Evolutionary conservation across 169 alveolate genomes (phyloP).

Genomic region (Plasmodium gallinaceum): DNA sequence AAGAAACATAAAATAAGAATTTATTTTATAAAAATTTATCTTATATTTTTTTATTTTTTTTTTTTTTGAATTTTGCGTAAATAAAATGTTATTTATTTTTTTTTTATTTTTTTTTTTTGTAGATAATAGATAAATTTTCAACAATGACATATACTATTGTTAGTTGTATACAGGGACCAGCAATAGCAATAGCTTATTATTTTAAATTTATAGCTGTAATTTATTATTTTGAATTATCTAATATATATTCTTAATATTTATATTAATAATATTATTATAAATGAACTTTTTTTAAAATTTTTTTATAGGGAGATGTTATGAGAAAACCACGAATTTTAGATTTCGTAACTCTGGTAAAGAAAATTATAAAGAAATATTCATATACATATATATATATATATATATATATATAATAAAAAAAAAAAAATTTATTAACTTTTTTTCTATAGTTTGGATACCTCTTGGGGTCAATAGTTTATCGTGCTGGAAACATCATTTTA

Average conservation of each 20-base stretch:
- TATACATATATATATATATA: background rate
- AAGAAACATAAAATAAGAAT: background rate
- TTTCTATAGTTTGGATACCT: slow-evolving; percentile 60
- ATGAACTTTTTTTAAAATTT: background rate
- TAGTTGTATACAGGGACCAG: slow-evolving; percentile 75
- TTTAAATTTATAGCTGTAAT: slow-evolving; percentile 68
- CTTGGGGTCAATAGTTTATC: slow-evolving; percentile 54
- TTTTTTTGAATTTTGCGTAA: too few relatives aligned
- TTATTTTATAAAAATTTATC: too few relatives aligned
- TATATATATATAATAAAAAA: background rate
- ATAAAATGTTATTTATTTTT: background rate
- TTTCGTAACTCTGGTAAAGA: slow-evolving; percentile 56
- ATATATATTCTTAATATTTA: background rate
- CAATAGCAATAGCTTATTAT: slow-evolving; percentile 67
- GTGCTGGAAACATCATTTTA: slow-evolving; percentile 50
- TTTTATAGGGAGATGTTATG: slow-evolving; percentile 56
- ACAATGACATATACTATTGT: slow-evolving; percentile 75
- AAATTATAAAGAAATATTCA: background rate
- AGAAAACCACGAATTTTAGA: slow-evolving; percentile 59
- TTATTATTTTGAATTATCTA: background rate
- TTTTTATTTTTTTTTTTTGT: background rate
- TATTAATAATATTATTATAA: background rate
- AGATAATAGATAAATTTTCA: slow-evolving; percentile 63
- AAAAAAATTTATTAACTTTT: background rate
- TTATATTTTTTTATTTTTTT: background rate